Conservation (phyloP, 768 basidiomycete species). For the Botryobasidium botryosum region DNA sequence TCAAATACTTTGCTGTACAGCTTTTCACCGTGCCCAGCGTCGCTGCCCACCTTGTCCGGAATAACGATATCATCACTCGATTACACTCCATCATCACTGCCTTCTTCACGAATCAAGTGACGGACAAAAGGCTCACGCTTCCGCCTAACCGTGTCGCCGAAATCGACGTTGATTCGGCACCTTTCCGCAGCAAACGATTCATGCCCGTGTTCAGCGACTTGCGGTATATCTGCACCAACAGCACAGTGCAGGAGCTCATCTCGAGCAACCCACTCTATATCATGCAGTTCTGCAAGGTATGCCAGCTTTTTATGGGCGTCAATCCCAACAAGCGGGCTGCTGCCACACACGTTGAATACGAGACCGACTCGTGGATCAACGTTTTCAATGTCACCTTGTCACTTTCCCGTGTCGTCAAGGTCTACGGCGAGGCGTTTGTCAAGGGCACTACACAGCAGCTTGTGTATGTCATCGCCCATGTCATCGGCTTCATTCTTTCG, state of each 20-base stretch:
- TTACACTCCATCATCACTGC: constrained; percentile 71
- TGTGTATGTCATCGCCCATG: constrained; percentile 45
- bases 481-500: constrained; percentile 52
- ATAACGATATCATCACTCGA: constrained; percentile 55
- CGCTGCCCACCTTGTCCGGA: constrained; percentile 56
- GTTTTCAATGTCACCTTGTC: constrained; percentile 92
- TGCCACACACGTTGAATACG: constrained; percentile 81
- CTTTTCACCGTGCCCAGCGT: constrained; percentile 85
- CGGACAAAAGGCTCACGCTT: constrained; percentile 44
- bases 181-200: constrained; percentile 90
- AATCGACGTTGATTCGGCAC: constrained; percentile 68
- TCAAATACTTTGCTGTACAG: constrained; percentile 85
- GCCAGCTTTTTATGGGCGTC: constrained; percentile 83
- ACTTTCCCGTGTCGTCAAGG: constrained; percentile 73
- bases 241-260: constrained; percentile 65
- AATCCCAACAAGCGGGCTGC: constrained; percentile 78
- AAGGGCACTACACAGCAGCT: constrained; percentile 40
- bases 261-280: constrained; percentile 51
- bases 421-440: constrained; percentile 73
- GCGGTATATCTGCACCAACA: constrained; percentile 66
- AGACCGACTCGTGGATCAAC: constrained; percentile 91
- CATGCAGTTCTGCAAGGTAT: constrained; percentile 52
- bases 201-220: constrained; percentile 90
- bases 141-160: constrained; percentile 17
- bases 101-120: constrained; percentile 86